These are phyloP conservation scores for Fraxinus cuspidata DNA, from an alignment of 257 asterid genomes.

Conservation along the genomic window DNA sequence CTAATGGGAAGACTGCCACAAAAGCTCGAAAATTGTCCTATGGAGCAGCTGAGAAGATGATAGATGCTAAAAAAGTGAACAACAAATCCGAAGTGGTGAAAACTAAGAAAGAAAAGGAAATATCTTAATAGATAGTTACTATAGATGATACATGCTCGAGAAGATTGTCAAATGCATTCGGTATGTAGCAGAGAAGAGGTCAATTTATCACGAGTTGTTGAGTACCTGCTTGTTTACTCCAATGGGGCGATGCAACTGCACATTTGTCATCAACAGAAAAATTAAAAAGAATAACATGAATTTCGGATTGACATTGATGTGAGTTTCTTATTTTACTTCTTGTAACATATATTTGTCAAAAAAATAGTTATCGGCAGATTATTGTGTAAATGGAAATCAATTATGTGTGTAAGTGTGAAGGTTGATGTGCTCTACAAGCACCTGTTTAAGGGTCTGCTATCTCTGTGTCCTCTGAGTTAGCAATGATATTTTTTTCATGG, in stretches of 20 bases:
- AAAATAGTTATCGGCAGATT: neutral
- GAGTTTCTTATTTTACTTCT: constrained; percentile 16
- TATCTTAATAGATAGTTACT: constrained; percentile 23
- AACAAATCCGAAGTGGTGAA: constrained; percentile 38
- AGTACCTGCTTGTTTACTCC: constrained; percentile 7
- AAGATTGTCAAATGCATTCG: constrained; percentile 8
- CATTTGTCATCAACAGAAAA: neutral
- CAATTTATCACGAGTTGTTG: neutral
- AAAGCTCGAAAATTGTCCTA: constrained; percentile 57
- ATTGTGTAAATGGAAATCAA: neutral
- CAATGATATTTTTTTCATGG: neutral
- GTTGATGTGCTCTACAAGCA: neutral
- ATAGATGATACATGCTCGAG: neutral
- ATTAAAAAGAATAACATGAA: neutral
- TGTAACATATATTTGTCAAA: constrained; percentile 31
- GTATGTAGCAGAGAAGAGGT: constrained; percentile 11
- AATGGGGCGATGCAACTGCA: neutral
- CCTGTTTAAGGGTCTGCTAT: neutral
- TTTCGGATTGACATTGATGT: neutral
- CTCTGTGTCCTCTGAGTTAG: neutral
- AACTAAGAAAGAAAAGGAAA: constrained; percentile 33
- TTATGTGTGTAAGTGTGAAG: neutral
- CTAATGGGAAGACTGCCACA: constrained; percentile 50
- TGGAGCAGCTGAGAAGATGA: constrained; percentile 42
- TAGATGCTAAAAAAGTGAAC: constrained; percentile 38